phyloP scores from a whole-genome alignment of 805 yeast species.

The Schizosaccharomyces japonicus region DNA sequence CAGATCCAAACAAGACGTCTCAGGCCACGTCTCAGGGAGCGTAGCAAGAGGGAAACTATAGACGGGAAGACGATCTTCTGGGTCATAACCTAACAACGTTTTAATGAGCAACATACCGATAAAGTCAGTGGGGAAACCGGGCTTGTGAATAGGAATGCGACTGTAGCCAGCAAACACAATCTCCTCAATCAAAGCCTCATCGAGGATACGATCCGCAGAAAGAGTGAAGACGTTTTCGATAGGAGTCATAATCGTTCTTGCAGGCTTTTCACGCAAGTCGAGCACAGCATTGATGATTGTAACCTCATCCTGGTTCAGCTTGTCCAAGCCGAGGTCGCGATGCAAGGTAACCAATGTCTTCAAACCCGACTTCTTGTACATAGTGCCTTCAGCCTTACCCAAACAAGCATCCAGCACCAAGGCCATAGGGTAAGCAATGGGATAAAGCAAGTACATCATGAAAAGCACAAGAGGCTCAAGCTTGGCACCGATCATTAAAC shows the following conservation, averaged over 20 bases:
- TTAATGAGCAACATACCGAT: constrained; percentile 88
- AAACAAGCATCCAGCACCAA: constrained; percentile 50
- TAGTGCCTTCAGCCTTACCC: constrained; percentile 92
- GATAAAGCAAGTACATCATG: constrained; percentile 75
- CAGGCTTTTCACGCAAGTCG: constrained; percentile 79
- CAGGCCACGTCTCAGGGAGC: constrained; percentile 76
- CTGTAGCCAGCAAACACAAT: constrained; percentile 86
- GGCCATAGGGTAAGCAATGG: constrained; percentile 80
- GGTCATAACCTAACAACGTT: constrained; percentile 81
- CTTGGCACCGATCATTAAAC: constrained; percentile 70
- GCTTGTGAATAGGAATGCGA: constrained; percentile 78
- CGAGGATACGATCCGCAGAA: constrained; percentile 58
- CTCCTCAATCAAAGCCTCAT: constrained; percentile 65
- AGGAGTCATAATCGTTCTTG: constrained; percentile 79
- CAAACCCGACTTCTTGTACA: constrained; percentile 76
- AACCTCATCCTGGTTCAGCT: constrained; percentile 83
- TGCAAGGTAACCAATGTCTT: constrained; percentile 84
- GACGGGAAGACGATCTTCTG: constrained; percentile 83
- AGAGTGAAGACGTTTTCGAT: constrained; percentile 71
- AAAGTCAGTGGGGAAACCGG: constrained; percentile 70
- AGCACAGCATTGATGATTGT: constrained; percentile 84
- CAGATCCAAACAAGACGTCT: constrained; percentile 80
- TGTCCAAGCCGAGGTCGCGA: constrained; percentile 82
- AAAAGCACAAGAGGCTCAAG: constrained; percentile 69
- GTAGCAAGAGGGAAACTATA: constrained; percentile 89